Conservation (phyloP, 108 stramenopile species). For the Cylindrotheca closterium region DNA sequence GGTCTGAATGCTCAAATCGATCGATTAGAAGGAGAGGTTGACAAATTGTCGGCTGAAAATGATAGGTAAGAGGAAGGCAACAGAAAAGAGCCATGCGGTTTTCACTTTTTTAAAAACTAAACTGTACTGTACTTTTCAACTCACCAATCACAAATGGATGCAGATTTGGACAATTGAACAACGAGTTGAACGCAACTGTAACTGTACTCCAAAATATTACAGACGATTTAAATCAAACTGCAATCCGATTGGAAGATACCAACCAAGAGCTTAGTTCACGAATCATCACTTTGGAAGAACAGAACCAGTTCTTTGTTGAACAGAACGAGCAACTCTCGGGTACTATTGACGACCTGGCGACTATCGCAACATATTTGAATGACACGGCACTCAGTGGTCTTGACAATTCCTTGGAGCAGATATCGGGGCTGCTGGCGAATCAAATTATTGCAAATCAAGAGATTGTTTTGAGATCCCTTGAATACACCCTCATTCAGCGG, state of each 20-base stretch:
- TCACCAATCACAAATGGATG: too few species aligned
- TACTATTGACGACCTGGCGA: constrained; percentile 11
- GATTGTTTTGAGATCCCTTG: constrained; percentile 7
- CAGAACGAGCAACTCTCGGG: constrained; percentile 16
- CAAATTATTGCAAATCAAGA: constrained; percentile 15
- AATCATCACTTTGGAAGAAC: constrained; percentile 7
- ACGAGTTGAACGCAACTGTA: constrained; percentile 22
- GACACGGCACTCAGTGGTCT: constrained; percentile 15
- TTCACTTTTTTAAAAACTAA: too few species aligned
- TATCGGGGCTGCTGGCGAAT: constrained; percentile 12
- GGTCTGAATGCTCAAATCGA: constrained; percentile 35
- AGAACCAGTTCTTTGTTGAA: constrained; percentile 6
- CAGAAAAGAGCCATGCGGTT: too few species aligned
- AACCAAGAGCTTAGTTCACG: constrained; percentile 5
- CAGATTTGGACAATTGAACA: too few species aligned
- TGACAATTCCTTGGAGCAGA: constrained; percentile 9
- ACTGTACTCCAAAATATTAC: constrained; percentile 17
- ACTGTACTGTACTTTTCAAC: too few species aligned
- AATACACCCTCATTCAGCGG: constrained; percentile 23
- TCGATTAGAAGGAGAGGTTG: constrained; percentile 27
- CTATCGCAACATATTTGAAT: constrained; percentile 29
- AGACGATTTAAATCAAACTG: constrained; percentile 21
- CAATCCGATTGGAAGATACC: constrained; percentile 14
- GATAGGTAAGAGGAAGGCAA: constrained; percentile 26
- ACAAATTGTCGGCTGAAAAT: constrained; percentile 24